These are phyloP conservation scores for Cyberlindnera xylosilytica DNA, from an alignment of 805 yeast genomes.

Conservation along the genomic window DNA sequence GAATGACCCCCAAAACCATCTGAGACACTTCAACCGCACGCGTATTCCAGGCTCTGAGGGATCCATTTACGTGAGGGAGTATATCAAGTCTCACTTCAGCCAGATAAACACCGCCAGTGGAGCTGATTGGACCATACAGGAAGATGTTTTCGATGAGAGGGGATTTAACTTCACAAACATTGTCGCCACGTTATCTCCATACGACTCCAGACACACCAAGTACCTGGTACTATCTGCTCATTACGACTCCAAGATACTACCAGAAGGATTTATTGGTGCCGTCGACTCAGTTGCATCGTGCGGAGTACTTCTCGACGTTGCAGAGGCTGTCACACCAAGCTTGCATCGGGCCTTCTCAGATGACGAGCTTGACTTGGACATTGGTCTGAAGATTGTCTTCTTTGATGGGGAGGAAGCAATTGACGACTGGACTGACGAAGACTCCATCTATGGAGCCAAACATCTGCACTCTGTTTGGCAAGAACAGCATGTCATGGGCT, in stretches of 20 bases:
- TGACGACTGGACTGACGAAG: conserved; percentile 46
- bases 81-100: conserved; percentile 34
- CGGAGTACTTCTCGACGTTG: conserved; percentile 45
- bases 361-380: conserved; percentile 14
- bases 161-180: conserved; percentile 37
- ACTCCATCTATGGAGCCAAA: conserved; percentile 55
- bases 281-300: conserved; percentile 59
- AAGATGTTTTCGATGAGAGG: conserved; percentile 36
- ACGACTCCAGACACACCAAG: conserved; percentile 17
- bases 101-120: conserved; percentile 26
- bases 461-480: conserved; percentile 43
- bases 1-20: conserved; percentile 17
- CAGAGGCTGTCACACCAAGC: conserved; percentile 25
- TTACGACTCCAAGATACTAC: conserved; percentile 45
- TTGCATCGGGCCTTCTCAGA: conserved; percentile 15
- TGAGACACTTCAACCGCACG: conserved; percentile 34
- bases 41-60: conserved; percentile 42
- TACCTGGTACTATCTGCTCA: conserved; percentile 48
- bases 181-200: conserved; percentile 29
- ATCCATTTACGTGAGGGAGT: conserved; percentile 35
- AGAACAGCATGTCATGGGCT: conserved; percentile 22
- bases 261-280: conserved; percentile 59
- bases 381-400: conserved; percentile 48
- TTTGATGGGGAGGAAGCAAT: conserved; percentile 65
- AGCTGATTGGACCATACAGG: conserved; percentile 27